Conservation (phyloP, 2,329 filamentous ascomycete species). For the Phialophora verrucosa region DNA sequence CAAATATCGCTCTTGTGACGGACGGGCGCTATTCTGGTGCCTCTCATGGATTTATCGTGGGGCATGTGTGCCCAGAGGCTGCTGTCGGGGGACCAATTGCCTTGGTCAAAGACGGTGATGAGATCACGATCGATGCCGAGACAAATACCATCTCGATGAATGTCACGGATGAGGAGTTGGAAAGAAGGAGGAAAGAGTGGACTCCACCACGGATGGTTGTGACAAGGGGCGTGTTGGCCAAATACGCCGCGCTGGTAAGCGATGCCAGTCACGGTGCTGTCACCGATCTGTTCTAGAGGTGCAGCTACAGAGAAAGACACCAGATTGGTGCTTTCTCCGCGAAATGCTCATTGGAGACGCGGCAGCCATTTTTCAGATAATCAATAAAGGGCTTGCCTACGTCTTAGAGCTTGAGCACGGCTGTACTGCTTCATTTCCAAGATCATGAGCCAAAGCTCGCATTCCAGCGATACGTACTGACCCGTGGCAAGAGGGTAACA, state of each 20-base stretch:
- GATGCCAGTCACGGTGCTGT: slow-evolving; percentile 92
- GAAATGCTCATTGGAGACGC: background rate
- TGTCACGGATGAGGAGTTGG: slow-evolving; percentile 73
- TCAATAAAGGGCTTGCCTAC: background rate
- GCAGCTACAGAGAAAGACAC: too few species aligned
- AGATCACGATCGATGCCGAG: slow-evolving; percentile 84
- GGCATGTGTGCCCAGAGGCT: slow-evolving; percentile 90
- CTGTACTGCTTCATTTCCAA: background rate
- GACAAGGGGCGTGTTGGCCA: slow-evolving; percentile 82
- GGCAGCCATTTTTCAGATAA: background rate
- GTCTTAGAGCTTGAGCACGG: background rate
- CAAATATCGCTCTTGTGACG: slow-evolving; percentile 87
- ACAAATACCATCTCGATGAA: slow-evolving; percentile 74
- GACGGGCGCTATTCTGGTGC: slow-evolving; percentile 90
- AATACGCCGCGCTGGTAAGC: slow-evolving; percentile 85
- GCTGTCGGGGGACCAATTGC: slow-evolving; percentile 88
- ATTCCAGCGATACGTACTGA: background rate
- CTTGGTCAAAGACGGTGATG: slow-evolving; percentile 78
- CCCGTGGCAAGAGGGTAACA: too few species aligned
- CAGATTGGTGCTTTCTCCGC: background rate
- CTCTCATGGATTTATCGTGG: slow-evolving; percentile 90
- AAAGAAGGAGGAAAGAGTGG: slow-evolving; percentile 69
- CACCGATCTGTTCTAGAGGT: slow-evolving; percentile 69
- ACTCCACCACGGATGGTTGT: slow-evolving; percentile 72
- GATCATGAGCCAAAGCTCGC: background rate